Evolutionary conservation across 345 rosid genomes (phyloP), one percentile per base, ranked within the genome.

Genomic region (Psidium guajava): DNA sequence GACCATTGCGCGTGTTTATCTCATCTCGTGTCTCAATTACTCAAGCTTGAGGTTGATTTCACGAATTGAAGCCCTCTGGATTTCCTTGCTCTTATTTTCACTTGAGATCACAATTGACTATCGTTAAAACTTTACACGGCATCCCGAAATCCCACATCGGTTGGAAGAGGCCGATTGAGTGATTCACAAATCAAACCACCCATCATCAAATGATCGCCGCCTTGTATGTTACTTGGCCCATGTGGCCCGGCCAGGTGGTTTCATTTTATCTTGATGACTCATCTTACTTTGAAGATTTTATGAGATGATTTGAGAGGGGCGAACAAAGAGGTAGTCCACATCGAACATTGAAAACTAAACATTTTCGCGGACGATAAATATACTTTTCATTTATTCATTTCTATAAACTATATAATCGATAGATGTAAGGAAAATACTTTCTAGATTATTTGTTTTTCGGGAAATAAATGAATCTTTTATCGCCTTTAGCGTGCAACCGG

Each of bases 201-300:
- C 25, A 0, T 32, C 1, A 2, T 69, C 6, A 32, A 8, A 64
- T 18, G 2, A 18, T 8, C 1, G 3, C 1, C 47, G 2, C 13
- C 47, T 69, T 36, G 20, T 32, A 36, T 69, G 77, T 69, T 18
- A 69, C 42, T 0, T 0, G 3, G 22, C 24, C 11, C 75, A 32
- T 16, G 32, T 1, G 1, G 21, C 18, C 18, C 15, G 44, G 1
- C 0, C 0, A 0, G 6, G 5, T 16, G 0, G 0, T 64, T 16
- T 64, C 0, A 64, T 0, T 1, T 18, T 53, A 53, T 53, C 55
- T 16, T 2, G 2, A 16, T 6, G 22, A 18, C 55, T 54, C 21
- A 6, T 54, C 22, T 54, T 15, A 54, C 22, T 18, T 54, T 6
- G 7, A 53, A 2, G 7, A 53, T 16, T 15, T 53, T 16, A 3